Evolutionary conservation across 129 eudicot species (phyloP).

Genomic region (Tanacetum coccineum): DNA sequence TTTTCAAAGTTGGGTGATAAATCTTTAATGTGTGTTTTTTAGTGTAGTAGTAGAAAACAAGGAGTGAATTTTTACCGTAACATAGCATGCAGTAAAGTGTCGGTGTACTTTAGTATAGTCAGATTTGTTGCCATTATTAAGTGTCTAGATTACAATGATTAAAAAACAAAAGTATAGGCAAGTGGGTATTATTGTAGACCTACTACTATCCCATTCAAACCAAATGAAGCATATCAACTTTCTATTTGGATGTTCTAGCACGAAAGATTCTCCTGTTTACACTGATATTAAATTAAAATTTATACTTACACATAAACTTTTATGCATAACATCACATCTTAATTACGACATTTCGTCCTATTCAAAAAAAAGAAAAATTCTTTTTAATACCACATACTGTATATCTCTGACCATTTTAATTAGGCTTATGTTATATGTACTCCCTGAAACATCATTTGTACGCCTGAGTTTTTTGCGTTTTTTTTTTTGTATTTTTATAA

Average conservation of each 20-base stretch:
- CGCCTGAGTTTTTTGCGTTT: too few species aligned
- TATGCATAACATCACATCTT: too few species aligned
- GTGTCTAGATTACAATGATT: neutral
- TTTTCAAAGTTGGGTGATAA: slow-evolving; percentile 21
- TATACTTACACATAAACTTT: too few species aligned
- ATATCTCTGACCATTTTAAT: too few species aligned
- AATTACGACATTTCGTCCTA: too few species aligned
- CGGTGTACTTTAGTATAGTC: neutral
- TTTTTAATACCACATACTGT: too few species aligned
- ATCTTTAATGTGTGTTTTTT: slow-evolving; percentile 26
- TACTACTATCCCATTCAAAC: neutral
- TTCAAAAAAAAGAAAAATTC: too few species aligned
- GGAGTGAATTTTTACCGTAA: neutral
- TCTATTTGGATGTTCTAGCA: too few species aligned
- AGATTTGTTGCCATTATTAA: neutral
- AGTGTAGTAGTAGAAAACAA: neutral
- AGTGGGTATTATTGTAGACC: slow-evolving; percentile 6
- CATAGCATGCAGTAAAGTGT: neutral
- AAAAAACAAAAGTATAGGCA: neutral
- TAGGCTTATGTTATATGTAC: too few species aligned
- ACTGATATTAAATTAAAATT: neutral
- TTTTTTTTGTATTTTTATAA: too few species aligned
- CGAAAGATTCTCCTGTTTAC: neutral
- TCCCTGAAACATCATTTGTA: too few species aligned
- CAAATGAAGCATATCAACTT: neutral